Base-by-base conservation (phyloP, 495 filamentous ascomycete genomes). In the Xylaria acuta region DNA sequence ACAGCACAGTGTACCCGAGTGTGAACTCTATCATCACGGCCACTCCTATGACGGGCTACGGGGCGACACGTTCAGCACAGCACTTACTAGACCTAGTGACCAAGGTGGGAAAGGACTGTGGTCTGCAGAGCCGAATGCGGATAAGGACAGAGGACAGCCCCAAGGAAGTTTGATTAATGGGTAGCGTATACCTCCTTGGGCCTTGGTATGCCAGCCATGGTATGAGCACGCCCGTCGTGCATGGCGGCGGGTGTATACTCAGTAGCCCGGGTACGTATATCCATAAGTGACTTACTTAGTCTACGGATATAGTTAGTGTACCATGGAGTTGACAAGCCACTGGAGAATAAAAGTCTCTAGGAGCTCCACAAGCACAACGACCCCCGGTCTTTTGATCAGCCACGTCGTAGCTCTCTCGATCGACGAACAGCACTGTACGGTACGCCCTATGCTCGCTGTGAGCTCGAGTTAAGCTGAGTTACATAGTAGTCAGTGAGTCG, bases 321-420 rank as follows among this genome's bases (percentile, higher is more conserved):
- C 60, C 30, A 34, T 40, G 5, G 4, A 43, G 38, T 27, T 14
- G 18, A 36, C 25, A 14, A 67, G 64, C 30, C 43, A 67, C 40
- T 51, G 45, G 45, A 36, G 43, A 67, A 45, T 67, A 9, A 38
- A 22, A 53, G 45, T 30, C 40, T 14, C 40, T 49, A 18, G 62
- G 6, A 47, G 63, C 38, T 65, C 64, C 64, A 67, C 64, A 51
- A 53, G 45, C 64, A 36, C 49, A n/a, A 51, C 49, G 47, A 54
- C 65, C 64, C 64, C 64, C 64, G 45, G 64, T 67, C 64, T 53
- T 34, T 16, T 53, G 64, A 32, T 67, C 43, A 67, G 64, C 64
- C 64, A 53, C 64, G 40, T 36, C 45, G 30, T 67, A 45, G 45
- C 64, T 67, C 40, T 53, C 64, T 53, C 20, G 43, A 67, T 67